These are phyloP conservation scores for Nymphaea thermarum DNA, from an alignment of 164 flowering plant species.

Conservation along the genomic window DNA sequence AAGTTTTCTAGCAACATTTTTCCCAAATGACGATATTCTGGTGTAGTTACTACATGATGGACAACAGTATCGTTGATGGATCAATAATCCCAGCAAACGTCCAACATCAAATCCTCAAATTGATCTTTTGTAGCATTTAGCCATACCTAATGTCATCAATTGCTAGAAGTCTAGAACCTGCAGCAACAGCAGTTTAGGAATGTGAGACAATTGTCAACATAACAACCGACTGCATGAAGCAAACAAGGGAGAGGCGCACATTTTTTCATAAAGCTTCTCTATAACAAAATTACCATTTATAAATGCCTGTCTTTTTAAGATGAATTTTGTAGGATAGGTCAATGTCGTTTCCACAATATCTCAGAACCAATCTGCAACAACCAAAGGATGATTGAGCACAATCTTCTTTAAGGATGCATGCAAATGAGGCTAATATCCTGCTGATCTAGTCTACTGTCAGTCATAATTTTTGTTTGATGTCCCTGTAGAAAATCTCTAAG, in stretches of 20 bases:
- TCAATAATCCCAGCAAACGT: constrained; percentile 54
- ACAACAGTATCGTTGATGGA: constrained; percentile 62
- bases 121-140: constrained; percentile 70
- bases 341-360: constrained; percentile 72
- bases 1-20: too few relatives aligned
- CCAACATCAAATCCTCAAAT: constrained; percentile 61
- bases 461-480: too few relatives aligned
- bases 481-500: too few relatives aligned
- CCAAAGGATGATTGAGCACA: not conserved
- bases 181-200: not conserved
- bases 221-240: too few relatives aligned
- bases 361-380: constrained; percentile 78
- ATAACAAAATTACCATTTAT: constrained; percentile 60
- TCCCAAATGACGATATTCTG: too few relatives aligned
- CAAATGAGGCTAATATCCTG: too few relatives aligned
- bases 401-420: too few relatives aligned
- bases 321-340: constrained; percentile 51
- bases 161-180: constrained; percentile 70
- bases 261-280: constrained; percentile 34
- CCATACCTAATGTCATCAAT: constrained; percentile 39
- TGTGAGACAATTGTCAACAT: too few relatives aligned
- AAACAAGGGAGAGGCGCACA: not conserved
- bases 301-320: constrained; percentile 84
- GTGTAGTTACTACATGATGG: not conserved
- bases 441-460: too few relatives aligned